Base-by-base conservation (phyloP, 306 rosid genomes). In the Adenanthera pavonina region DNA sequence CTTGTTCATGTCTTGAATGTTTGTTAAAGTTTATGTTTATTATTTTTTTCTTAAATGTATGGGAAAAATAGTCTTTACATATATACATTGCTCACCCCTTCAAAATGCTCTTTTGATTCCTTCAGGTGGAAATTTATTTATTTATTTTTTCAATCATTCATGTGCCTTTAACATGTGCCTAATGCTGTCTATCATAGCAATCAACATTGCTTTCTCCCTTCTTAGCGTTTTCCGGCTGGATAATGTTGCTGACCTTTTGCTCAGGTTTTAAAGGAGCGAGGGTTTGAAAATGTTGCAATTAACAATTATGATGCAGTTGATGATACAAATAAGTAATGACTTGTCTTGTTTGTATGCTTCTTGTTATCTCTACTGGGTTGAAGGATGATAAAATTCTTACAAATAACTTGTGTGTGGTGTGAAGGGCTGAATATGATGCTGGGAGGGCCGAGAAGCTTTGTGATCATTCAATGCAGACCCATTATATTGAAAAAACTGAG, bases 181-280 rank as follows among this genome's bases (percentile, higher is more conserved):
- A 44, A 52, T 46, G 43, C 78, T 64, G 59, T 54, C 68, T 38
- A 79, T 16, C 52, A 51, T 67, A 40, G 38, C 67, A 49, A 30
- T 68, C 77, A 8, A 8, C 44, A 25, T 60, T 14, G 36, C 33
- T 75, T 77, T 43, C 34, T 8, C 35, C 69, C 66, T 14, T 17
- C 30, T 11, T 14, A 51, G 78, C 34, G 67, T 80, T 79, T 82
- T 54, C 30, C 19, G 36, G 36, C 56, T 53, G 73, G 79, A 84
- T 72, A 72, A 72, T 66, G 49, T 47, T 83, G 64, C 72, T 59
- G 41, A 82, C 68, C 70, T 41, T 84, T 56, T 57, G 73, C 73
- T 59, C 86, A 95, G 99, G 99, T 95, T 71, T 81, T 93, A 92
- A 95, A 95, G 88, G 98, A 87, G 83, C 91, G 98, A 81, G 96